Evolutionary conservation across 108 stramenopile genomes (phyloP), one percentile per base, ranked within the genome.

Genomic region (Discostella pseudostelligera): DNA sequence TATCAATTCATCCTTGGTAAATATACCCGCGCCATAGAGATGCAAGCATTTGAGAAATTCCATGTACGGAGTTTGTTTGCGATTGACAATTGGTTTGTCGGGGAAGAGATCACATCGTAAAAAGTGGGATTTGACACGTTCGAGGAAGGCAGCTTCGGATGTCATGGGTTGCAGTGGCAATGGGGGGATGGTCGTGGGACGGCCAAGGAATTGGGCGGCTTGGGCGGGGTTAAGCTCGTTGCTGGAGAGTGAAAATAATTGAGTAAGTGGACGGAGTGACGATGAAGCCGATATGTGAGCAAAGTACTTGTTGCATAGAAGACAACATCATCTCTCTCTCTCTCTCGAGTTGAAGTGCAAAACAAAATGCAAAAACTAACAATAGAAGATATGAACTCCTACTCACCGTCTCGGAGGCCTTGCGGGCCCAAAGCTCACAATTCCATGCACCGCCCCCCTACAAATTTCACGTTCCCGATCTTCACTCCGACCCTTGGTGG

Each of bases 11-110:
- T 95, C 92, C 66, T 86, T 89, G 56, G 80, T 88, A 48, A 99
- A 51, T 14, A 97, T 77, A 19, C 94, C 94, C 3, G 84, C 69
- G 14, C 88, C 93, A 72, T 84, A 95, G 47, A 97, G 70, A 64
- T 94, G 93, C 37, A 96, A 56, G 44, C 86, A 85, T 72, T 97
- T 97, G 48, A 97, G 70, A 64, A 99, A 97, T 75, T 97, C 97
- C 39, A 81, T 59, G 47, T 90, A 84, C 14, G 93, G 93, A 26
- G 93, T 90, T 43, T 90, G 84, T n/a, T 84, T 81, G 8, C 69
- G 66, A 39, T 62, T 57, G 20, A 80, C 81, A n/a, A 81, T 59
- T 14, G 88, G 79, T 58, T 89, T 92, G 55, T 90, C 90, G 25
- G 89, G 84, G 17, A 80, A 78, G 24, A 94, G 77, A 50, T 90